Percentiles rank a stretch among this genome's conserved stretches.
Conservation (phyloP, 176 grass and related monocot species). For the Cocos nucifera region DNA sequence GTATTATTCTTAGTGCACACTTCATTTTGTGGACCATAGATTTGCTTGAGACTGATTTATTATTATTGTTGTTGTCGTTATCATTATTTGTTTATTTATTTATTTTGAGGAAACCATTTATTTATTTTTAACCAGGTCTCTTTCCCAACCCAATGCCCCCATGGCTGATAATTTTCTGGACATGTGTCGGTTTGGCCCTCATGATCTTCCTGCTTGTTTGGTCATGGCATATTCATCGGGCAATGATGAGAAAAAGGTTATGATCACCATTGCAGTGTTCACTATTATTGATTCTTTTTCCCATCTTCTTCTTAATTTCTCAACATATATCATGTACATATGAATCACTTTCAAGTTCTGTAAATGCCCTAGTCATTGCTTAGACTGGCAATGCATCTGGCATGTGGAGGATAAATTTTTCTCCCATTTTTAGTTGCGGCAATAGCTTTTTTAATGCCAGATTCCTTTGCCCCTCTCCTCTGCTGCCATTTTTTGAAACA, state of each 20-base stretch:
- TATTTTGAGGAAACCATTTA: no score
- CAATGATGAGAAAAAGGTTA: constrained; percentile 58
- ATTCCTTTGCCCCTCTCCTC: no score
- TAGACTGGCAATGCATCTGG: neutral
- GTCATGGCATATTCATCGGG: constrained; percentile 61
- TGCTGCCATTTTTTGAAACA: no score
- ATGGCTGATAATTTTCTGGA: constrained; percentile 71
- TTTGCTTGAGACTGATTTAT: no score
- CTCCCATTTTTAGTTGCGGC: neutral
- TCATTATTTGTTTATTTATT: no score
- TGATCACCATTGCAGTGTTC: constrained; percentile 23
- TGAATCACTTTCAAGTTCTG: constrained; percentile 15
- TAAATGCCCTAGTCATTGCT: neutral
- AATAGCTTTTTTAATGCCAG: no score
- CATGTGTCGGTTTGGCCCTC: constrained; percentile 28
- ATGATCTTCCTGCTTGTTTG: constrained; percentile 63
- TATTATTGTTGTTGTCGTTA: no score
- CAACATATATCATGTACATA: constrained; percentile 51
- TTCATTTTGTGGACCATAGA: no score
- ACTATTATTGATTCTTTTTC: constrained; percentile 33
- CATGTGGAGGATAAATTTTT: neutral
- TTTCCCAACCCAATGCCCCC: constrained; percentile 81
- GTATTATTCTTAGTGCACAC: no score
- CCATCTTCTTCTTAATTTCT: constrained; percentile 24
- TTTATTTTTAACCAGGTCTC: constrained; percentile 41